phyloP scores from a whole-genome alignment of 441 rosid species.

The Bruguiera hainesii region DNA sequence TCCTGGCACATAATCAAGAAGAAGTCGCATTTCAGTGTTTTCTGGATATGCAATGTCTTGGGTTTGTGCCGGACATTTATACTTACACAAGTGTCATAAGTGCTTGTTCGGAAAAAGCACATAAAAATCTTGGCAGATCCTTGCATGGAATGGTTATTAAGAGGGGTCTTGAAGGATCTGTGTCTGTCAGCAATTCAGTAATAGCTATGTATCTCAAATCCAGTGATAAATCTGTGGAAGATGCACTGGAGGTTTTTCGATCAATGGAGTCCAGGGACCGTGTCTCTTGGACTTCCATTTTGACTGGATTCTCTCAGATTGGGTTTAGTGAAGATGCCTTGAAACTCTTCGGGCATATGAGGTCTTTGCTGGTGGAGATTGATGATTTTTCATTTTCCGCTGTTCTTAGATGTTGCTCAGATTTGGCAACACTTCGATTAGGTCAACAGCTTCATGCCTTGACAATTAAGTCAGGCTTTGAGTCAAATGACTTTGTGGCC shows the following conservation, averaged over 20 bases:
- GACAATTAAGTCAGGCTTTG: slow-evolving; percentile 52
- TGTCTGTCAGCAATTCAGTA: slow-evolving; percentile 56
- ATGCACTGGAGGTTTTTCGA: slow-evolving; percentile 46
- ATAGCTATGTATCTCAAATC: slow-evolving; percentile 59
- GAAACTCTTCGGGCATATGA: slow-evolving; percentile 46
- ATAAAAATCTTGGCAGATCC: slow-evolving; percentile 38
- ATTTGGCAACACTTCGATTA: slow-evolving; percentile 62
- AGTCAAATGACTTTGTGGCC: slow-evolving; percentile 58
- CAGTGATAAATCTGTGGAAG: slow-evolving; percentile 40
- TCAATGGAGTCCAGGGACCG: slow-evolving; percentile 55
- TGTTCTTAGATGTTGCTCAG: slow-evolving; percentile 69
- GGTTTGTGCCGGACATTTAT: slow-evolving; percentile 52
- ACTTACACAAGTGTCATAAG: slow-evolving; percentile 64
- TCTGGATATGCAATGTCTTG: slow-evolving; percentile 40
- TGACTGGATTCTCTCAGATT: slow-evolving; percentile 65
- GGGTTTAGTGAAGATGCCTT: slow-evolving; percentile 55
- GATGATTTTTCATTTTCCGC: slow-evolving; percentile 74
- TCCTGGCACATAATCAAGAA: slow-evolving; percentile 42
- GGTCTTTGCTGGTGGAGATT: slow-evolving; percentile 39
- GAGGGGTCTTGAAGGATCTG: slow-evolving; percentile 50
- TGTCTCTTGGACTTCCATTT: slow-evolving; percentile 70
- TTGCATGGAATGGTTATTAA: slow-evolving; percentile 60
- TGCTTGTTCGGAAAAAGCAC: slow-evolving; percentile 42
- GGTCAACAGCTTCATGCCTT: slow-evolving; percentile 70
- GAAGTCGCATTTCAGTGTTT: slow-evolving; percentile 46